Percentiles rank a stretch among this genome's conserved stretches.
Evolutionary conservation across 345 rosid genomes (phyloP).

Genomic region (Aquilaria yunnanensis): DNA sequence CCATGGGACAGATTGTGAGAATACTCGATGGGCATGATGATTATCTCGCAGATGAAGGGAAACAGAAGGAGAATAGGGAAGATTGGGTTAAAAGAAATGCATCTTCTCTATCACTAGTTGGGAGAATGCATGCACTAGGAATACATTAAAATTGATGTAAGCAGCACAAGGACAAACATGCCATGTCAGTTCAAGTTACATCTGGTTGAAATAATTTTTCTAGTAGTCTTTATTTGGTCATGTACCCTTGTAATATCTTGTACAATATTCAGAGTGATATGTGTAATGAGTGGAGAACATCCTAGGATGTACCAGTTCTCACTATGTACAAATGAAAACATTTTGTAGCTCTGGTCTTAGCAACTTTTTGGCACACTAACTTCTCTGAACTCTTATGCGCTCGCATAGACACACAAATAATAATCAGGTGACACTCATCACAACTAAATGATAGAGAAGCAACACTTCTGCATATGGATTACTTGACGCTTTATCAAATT

Average conservation of each 20-base stretch:
- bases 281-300: slow-evolving; percentile 9
- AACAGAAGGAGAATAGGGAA: slow-evolving; percentile 41
- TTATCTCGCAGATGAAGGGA: slow-evolving; percentile 26
- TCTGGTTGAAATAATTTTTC: slow-evolving; percentile 3
- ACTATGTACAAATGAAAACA: slow-evolving; percentile 6
- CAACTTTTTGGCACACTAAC: slow-evolving; percentile 3
- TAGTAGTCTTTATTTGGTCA: slow-evolving; percentile 1
- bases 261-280: slow-evolving; percentile 14
- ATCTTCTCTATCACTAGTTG: slow-evolving; percentile 53
- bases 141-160: slow-evolving; percentile 40
- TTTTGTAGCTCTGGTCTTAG: background rate
- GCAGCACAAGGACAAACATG: slow-evolving; percentile 4
- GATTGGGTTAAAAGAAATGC: slow-evolving; percentile 64
- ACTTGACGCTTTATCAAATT: slow-evolving; percentile 7
- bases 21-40: slow-evolving; percentile 79
- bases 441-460: slow-evolving; percentile 5
- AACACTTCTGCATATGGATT: slow-evolving; percentile 4
- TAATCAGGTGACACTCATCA: slow-evolving; percentile 1
- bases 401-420: background rate
- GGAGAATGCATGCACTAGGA: slow-evolving; percentile 79
- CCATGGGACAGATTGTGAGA: slow-evolving; percentile 74
- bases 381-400: slow-evolving; percentile 5
- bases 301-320: background rate
- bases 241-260: slow-evolving; percentile 10
- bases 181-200: too few relatives aligned